Conservation (phyloP, 1,284 basidiomycete species). For the Tilletia walkeri region DNA sequence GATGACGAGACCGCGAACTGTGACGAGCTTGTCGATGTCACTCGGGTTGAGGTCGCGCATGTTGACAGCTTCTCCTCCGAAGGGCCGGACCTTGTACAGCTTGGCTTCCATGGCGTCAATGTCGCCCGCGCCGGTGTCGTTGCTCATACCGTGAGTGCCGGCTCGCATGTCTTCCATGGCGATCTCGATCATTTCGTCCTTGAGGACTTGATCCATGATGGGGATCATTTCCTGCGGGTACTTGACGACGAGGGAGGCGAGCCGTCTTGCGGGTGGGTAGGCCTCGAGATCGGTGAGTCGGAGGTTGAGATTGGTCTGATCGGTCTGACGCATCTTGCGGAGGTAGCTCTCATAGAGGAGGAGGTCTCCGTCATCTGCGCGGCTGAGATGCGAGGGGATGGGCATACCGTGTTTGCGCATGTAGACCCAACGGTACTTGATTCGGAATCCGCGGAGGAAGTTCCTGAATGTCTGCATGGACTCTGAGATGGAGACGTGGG, state of each 20-base stretch:
- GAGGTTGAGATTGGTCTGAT: conserved; percentile 84
- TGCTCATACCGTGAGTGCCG: conserved; percentile 65
- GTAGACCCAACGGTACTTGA: conserved; percentile 79
- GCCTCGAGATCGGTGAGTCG: conserved; percentile 84
- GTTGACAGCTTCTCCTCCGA: conserved; percentile 67
- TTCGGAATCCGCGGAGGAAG: conserved; percentile 87
- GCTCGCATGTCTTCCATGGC: conserved; percentile 68
- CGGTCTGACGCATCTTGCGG: conserved; percentile 78
- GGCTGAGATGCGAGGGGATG: conserved; percentile 19
- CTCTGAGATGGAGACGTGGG: conserved; percentile 83
- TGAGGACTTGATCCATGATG: conserved; percentile 91
- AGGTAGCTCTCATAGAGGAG: conserved; percentile 77
- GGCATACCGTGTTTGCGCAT: conserved; percentile 67
- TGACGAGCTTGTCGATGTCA: conserved; percentile 69
- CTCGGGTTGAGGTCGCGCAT: conserved; percentile 54
- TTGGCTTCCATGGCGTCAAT: conserved; percentile 57
- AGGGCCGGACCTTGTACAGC: conserved; percentile 88
- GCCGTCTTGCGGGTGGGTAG: conserved; percentile 78
- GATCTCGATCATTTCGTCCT: conserved; percentile 64
- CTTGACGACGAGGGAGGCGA: conserved; percentile 67
- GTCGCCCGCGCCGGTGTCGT: conserved; percentile 63
- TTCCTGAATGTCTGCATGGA: conserved; percentile 86
- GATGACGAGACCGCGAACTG: conserved; percentile 93
- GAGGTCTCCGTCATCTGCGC: conserved; percentile 45
- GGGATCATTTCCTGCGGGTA: conserved; percentile 97